Conservation (phyloP, 1,284 basidiomycete species). For the Afroboletus lepidellus region DNA sequence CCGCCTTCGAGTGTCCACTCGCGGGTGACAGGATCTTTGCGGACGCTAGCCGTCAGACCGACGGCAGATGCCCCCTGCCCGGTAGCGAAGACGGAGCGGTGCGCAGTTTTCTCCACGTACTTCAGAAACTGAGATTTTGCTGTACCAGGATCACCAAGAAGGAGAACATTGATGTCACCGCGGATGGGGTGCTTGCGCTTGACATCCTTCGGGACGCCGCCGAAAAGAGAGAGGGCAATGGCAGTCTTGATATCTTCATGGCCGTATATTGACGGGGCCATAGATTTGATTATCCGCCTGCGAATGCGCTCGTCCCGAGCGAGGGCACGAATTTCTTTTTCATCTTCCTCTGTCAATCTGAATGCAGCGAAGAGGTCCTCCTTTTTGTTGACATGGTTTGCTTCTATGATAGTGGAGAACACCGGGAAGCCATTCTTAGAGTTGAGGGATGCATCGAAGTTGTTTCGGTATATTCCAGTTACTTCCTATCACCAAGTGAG, state of each 20-base stretch:
- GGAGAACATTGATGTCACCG: conserved; percentile 95
- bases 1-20: conserved; percentile 99
- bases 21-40: conserved; percentile 94
- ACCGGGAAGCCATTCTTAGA: conserved; percentile 99
- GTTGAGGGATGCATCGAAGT: conserved; percentile 97
- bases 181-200: conserved; percentile 95
- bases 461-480: conserved; percentile 97
- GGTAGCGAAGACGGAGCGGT: conserved; percentile 96
- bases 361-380: conserved; percentile 95
- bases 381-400: conserved; percentile 97
- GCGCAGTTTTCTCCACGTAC: conserved; percentile 98
- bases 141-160: conserved; percentile 97
- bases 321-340: conserved; percentile 84
- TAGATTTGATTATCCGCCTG: conserved; percentile 97
- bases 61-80: conserved; percentile 98
- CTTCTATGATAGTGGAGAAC: conserved; percentile 97
- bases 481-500: conserved; percentile 65
- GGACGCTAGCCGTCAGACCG: conserved; percentile 96
- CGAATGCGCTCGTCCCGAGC: conserved; percentile 91
- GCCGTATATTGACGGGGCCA: conserved; percentile 97
- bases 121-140: conserved; percentile 99
- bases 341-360: conserved; percentile 95
- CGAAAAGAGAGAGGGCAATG: conserved; percentile 91
- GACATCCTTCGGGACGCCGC: conserved; percentile 93
- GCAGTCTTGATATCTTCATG: conserved; percentile 99